Conservation (phyloP, 1,284 basidiomycete genomes). For the Porodaedalea pini region DNA sequence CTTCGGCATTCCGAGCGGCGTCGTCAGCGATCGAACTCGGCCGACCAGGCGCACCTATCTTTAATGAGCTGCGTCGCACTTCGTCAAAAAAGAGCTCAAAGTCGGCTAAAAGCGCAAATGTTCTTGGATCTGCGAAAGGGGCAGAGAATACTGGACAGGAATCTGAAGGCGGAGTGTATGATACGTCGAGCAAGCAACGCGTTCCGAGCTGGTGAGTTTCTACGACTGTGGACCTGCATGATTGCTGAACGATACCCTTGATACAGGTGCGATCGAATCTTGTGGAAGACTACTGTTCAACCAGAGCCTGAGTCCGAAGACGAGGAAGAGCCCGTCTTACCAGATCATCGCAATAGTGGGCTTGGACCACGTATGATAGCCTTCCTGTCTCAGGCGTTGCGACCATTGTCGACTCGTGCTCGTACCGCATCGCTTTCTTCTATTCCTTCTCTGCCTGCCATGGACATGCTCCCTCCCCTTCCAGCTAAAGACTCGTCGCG, state of each 20-base stretch:
- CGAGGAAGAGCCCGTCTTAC: conserved; percentile 19
- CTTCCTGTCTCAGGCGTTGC: conserved; percentile 13
- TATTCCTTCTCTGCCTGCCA: background rate
- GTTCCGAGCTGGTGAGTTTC: conserved; percentile 70
- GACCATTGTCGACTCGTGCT: conserved; percentile 9
- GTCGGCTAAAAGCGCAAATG: conserved; percentile 7
- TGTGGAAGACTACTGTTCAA: conserved; percentile 69
- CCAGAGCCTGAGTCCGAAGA: conserved; percentile 44
- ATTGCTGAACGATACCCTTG: background rate
- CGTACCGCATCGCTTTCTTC: conserved; percentile 9
- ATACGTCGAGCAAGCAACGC: conserved; percentile 74
- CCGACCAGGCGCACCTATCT: background rate
- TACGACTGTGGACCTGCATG: background rate
- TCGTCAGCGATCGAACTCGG: conserved; percentile 18
- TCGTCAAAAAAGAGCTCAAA: conserved; percentile 15
- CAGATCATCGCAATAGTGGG: conserved; percentile 1
- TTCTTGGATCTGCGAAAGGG: background rate
- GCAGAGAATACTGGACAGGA: conserved; percentile 37
- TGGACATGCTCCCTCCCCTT: background rate
- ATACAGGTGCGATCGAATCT: conserved; percentile 71
- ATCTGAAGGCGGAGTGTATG: conserved; percentile 62
- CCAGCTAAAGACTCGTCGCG: background rate
- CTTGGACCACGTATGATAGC: conserved; percentile 17
- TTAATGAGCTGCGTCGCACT: conserved; percentile 2
- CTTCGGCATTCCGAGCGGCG: conserved; percentile 6